A percentile compares a stretch with the other conserved stretches of the same genome.
Conservation (phyloP, 805 yeast genomes). For the Clavispora phyllophila region DNA sequence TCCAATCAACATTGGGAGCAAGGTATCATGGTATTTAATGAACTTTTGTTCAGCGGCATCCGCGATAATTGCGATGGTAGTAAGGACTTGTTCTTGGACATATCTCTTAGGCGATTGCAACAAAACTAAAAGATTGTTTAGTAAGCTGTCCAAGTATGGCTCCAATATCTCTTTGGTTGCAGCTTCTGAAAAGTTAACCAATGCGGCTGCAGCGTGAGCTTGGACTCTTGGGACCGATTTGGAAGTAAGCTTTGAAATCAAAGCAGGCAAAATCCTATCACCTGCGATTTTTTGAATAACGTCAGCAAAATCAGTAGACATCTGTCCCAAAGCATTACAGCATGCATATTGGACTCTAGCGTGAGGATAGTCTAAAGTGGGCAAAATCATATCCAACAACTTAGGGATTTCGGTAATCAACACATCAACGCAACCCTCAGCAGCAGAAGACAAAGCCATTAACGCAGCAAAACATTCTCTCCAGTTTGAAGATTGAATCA, state of each 20-base stretch:
- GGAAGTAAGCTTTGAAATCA: conserved; percentile 72
- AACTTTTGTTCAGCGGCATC: conserved; percentile 91
- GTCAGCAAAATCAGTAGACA: conserved; percentile 94
- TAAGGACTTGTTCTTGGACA: conserved; percentile 94
- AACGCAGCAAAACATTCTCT: conserved; percentile 94
- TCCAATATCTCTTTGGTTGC: conserved; percentile 83
- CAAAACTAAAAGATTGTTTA: conserved; percentile 67
- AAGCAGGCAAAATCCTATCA: conserved; percentile 75
- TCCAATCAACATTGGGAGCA: conserved; percentile 82
- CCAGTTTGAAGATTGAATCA: conserved; percentile 78
- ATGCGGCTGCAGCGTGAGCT: conserved; percentile 97
- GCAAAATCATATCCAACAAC: conserved; percentile 78
- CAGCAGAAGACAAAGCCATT: conserved; percentile 95
- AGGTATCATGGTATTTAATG: conserved; percentile 85
- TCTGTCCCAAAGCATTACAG: conserved; percentile 95
- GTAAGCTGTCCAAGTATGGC: conserved; percentile 83
- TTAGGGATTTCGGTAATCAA: conserved; percentile 76
- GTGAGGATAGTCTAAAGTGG: conserved; percentile 79
- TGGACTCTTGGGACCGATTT: conserved; percentile 86
- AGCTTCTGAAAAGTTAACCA: conserved; percentile 91
- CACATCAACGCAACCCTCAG: conserved; percentile 94
- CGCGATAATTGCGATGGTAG: conserved; percentile 95
- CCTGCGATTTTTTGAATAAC: conserved; percentile 79
- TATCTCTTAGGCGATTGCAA: conserved; percentile 84
- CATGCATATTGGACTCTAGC: conserved; percentile 96